Evolutionary conservation across 164 flowering plant genomes (phyloP).

Genomic region (Euptelea pleiosperma): DNA sequence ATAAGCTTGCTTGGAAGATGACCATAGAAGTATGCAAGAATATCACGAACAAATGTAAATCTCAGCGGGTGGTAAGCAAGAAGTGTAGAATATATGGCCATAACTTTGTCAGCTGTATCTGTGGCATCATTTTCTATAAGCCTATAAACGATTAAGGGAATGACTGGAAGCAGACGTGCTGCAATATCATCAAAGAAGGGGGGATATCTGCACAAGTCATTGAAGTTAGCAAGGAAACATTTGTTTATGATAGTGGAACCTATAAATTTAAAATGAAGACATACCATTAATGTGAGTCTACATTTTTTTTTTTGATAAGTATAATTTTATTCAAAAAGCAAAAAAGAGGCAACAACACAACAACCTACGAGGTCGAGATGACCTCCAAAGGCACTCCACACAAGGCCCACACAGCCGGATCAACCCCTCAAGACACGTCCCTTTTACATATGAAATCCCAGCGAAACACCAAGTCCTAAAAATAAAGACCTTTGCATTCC

Average conservation of each 20-base stretch:
- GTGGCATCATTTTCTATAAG: slow-evolving; percentile 91
- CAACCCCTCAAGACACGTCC: too few relatives aligned
- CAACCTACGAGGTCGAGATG: too few relatives aligned
- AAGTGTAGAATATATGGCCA: slow-evolving; percentile 57
- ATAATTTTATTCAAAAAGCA: too few relatives aligned
- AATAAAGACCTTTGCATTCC: too few relatives aligned
- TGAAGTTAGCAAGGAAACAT: slow-evolving; percentile 1
- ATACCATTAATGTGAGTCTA: too few relatives aligned
- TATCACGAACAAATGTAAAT: slow-evolving; percentile 94
- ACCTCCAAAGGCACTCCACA: too few relatives aligned
- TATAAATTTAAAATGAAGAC: not conserved
- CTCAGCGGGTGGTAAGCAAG: slow-evolving; percentile 81
- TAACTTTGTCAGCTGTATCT: slow-evolving; percentile 76
- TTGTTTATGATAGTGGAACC: not conserved
- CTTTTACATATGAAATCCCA: too few relatives aligned
- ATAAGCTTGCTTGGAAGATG: slow-evolving; percentile 93
- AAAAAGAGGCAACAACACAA: too few relatives aligned
- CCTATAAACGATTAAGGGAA: slow-evolving; percentile 82
- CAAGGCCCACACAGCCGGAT: too few relatives aligned
- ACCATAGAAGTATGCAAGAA: slow-evolving; percentile 93
- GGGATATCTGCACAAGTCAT: slow-evolving; percentile 58
- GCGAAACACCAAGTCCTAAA: too few relatives aligned
- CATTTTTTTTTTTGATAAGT: too few relatives aligned
- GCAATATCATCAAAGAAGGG: slow-evolving; percentile 94
- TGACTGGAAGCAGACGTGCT: slow-evolving; percentile 90